Base-by-base conservation (phyloP, 2,329 filamentous ascomycete species). In the Colletotrichum acutatum region DNA sequence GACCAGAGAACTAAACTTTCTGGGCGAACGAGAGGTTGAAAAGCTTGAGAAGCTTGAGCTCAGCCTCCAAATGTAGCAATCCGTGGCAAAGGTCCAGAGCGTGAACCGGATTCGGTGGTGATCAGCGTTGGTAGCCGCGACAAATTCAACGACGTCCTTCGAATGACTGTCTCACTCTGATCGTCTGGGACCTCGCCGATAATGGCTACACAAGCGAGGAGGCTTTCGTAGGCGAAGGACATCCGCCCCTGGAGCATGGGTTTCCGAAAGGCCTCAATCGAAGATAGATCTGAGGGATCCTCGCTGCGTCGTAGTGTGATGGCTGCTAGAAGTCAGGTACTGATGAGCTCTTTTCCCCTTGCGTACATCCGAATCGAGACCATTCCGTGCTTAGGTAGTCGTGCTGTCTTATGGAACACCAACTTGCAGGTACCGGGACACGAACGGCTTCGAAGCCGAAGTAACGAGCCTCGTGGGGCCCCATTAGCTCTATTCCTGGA, bases 31-130 rank as follows among this genome's bases (percentile, higher is more conserved):
- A 67, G 52, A 34, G 63, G 32, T 56, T 52, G 26, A 67, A 58
- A 74, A 74, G 71, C 71, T 74, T 74, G 54, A 67, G 62, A 74
- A 74, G 71, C 71, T 74, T 74, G 54, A 60, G 59, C 62, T 72
- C 62, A 72, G 68, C 68, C 71, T 68, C 68, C 42, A 22, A 46
- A 24, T 42, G 63, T 72, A 63, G 68, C 71, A 66, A 49, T n/a
- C 19, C 42, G 42, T 49, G 8, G 42, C 42, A 49, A 49, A 61
- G 56, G 66, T 42, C 49, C 56, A 61, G 56, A 46, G 26, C 46
- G 26, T 30, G 9, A 22, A 26, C 61, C 14, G 46, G 24, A 60
- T 30, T 1, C 16, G 69, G 59, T 7, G 49, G 56, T 7, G 61
- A 71, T 73, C 56, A 56, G 22, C 71, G 53, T 12, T 16, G 19